These are phyloP conservation scores for Triticum monococcum DNA, from an alignment of 176 grass and related monocot genomes.

Conservation along the genomic window DNA sequence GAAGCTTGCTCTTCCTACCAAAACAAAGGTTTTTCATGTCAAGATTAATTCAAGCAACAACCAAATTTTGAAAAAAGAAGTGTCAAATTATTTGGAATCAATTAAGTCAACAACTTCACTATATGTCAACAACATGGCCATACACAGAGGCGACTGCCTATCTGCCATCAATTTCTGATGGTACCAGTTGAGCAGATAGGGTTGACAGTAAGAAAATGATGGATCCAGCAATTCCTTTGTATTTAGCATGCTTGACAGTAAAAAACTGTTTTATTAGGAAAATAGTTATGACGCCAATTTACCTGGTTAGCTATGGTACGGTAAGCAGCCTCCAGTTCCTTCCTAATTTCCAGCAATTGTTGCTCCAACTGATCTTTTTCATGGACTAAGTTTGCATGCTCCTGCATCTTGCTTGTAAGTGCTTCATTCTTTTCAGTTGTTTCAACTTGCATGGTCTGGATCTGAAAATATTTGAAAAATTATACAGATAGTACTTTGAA, in stretches of 20 bases:
- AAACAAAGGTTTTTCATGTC: slow-evolving; percentile 29
- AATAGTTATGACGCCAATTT: background rate
- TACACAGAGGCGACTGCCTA: background rate
- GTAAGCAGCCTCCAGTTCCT: slow-evolving; percentile 70
- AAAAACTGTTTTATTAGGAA: background rate
- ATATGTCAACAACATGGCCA: background rate
- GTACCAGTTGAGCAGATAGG: background rate
- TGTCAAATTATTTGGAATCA: slow-evolving; percentile 18
- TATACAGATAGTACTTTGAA: slow-evolving; percentile 30
- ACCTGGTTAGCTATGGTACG: slow-evolving; percentile 90
- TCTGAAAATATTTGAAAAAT: slow-evolving; percentile 47
- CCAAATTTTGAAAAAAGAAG: background rate
- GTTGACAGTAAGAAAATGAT: slow-evolving; percentile 7
- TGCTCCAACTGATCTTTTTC: slow-evolving; percentile 63
- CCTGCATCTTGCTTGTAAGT: slow-evolving; percentile 56
- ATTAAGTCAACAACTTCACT: background rate
- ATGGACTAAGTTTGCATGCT: slow-evolving; percentile 53
- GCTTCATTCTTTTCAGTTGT: slow-evolving; percentile 70
- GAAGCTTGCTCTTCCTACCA: slow-evolving; percentile 73
- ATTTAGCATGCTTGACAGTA: slow-evolving; percentile 19
- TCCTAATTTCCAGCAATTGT: slow-evolving; percentile 62
- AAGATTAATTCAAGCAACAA: background rate
- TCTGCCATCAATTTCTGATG: background rate
- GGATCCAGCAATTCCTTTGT: background rate
- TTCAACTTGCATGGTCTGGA: slow-evolving; percentile 69